Evolutionary conservation across 306 rosid species (phyloP).

Genomic region (Prunus mira): DNA sequence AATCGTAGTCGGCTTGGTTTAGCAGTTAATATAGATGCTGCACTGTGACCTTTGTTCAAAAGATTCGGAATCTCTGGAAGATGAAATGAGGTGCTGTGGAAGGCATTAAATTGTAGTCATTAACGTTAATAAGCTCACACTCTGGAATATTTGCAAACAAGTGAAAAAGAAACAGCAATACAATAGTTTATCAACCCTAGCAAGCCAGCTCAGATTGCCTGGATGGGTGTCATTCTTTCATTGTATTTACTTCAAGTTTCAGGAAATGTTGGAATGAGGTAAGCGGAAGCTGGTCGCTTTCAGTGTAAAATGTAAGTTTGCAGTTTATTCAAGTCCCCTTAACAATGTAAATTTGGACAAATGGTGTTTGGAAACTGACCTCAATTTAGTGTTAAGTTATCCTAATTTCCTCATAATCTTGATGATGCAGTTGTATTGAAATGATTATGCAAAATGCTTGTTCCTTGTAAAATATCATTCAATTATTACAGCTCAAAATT

Average conservation of each 20-base stretch:
- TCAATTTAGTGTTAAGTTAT: background rate
- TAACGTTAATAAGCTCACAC: slow-evolving; percentile 10
- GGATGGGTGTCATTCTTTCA: background rate
- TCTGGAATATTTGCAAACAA: slow-evolving; percentile 1
- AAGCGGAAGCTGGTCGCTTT: background rate
- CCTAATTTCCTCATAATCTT: background rate
- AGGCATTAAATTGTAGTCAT: background rate
- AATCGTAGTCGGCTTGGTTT: slow-evolving; percentile 17
- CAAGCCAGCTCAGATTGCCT: slow-evolving; percentile 2
- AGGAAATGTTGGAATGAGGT: background rate
- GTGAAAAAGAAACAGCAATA: background rate
- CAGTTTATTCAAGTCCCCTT: no score
- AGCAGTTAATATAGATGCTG: slow-evolving; percentile 1
- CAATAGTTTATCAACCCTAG: background rate
- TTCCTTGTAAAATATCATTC: background rate
- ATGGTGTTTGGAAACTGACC: background rate
- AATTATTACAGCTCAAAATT: background rate
- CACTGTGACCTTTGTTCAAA: background rate
- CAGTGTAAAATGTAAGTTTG: slow-evolving; percentile 12
- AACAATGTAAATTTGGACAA: background rate
- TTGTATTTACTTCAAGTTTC: slow-evolving; percentile 3
- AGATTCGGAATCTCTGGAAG: background rate
- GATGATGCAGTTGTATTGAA: background rate
- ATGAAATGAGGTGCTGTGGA: slow-evolving; percentile 10
- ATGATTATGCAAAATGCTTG: background rate